A percentile compares a stretch with the other conserved stretches of the same genome.
Evolutionary conservation across 352 stramenopile species (phyloP).

Genomic region (Pythium periplocum): DNA sequence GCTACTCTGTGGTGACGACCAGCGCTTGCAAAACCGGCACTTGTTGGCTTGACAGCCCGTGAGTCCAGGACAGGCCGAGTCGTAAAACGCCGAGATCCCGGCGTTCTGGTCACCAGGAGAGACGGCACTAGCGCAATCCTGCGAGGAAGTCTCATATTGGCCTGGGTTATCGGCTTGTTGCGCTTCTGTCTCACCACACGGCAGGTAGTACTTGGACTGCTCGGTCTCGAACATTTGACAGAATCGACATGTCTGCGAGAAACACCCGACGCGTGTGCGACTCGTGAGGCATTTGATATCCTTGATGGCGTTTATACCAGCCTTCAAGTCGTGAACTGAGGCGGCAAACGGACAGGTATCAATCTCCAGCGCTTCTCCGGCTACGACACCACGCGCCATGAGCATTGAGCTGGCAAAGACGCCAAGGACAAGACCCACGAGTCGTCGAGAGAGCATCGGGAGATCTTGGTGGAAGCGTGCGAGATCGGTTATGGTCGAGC

Average conservation of each 20-base stretch:
- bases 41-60: slow-evolving; percentile 19
- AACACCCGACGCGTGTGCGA: slow-evolving; percentile 11
- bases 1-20: slow-evolving; percentile 17
- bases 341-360: slow-evolving; percentile 1
- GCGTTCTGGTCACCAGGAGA: slow-evolving; percentile 20
- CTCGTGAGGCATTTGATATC: slow-evolving; percentile 5
- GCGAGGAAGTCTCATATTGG: background rate
- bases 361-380: background rate
- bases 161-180: background rate
- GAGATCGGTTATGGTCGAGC: too few species aligned
- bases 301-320: slow-evolving; percentile 2
- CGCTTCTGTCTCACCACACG: background rate
- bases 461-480: too few species aligned
- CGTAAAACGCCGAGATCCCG: slow-evolving; percentile 32
- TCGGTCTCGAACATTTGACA: slow-evolving; percentile 8
- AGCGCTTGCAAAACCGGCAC: slow-evolving; percentile 36
- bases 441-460: too few species aligned
- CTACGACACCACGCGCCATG: too few species aligned
- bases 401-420: too few species aligned
- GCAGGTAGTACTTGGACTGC: slow-evolving; percentile 10
- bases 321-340: background rate
- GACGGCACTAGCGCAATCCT: slow-evolving; percentile 14
- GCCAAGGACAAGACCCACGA: too few species aligned
- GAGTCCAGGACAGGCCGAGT: slow-evolving; percentile 22
- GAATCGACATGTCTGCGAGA: slow-evolving; percentile 18